Evolutionary conservation across 2,329 filamentous ascomycete genomes (phyloP), one percentile per base, ranked within the genome.

Genomic region (Venturia carpophila): DNA sequence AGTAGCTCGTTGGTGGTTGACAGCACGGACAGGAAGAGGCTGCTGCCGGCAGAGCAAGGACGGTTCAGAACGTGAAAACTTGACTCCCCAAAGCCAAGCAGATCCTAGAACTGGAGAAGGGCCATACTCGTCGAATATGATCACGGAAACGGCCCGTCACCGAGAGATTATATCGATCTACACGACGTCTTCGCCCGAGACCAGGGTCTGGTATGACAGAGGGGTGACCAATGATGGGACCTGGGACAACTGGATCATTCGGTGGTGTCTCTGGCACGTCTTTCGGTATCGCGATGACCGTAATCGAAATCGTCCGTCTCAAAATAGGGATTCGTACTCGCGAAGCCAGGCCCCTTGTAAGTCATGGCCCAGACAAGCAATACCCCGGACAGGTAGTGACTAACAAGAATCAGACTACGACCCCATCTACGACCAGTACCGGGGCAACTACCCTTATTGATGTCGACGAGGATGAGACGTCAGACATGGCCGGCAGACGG

Each of bases 191-290:
- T 73, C 74, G 7, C 69, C 69, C 1, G 71, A 75, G 19, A 80
- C 79, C 7, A 72, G 69, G 60, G 69, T 71, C 1, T 75, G 76
- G 60, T 82, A 80, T 67, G 73, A 77, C 21, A 70, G 74, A 60
- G 79, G 79, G 17, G 72, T 72, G 34, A 78, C 78, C 64, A 71
- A 69, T 21, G 76, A 76, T 62, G 73, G 73, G 11, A 73, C 75
- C 11, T 76, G 79, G 67, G 76, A 78, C 68, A 82, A 81, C 65
- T 81, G 79, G 79, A 77, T 81, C 45, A 79, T 79, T 39, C 73
- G 77, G n/a, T 82, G 79, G 79, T 77, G 79, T 68, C 73, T 82
- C 6, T 82, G 79, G 79, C 79, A 81, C 68, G 78, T 79, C 66
- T 81, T 81, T 67, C 77, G 79, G n/a, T 80, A 78, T 67, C 71